Base-by-base conservation (phyloP, 192 early-diverging fungal genomes). In the Diversispora eburnea region DNA sequence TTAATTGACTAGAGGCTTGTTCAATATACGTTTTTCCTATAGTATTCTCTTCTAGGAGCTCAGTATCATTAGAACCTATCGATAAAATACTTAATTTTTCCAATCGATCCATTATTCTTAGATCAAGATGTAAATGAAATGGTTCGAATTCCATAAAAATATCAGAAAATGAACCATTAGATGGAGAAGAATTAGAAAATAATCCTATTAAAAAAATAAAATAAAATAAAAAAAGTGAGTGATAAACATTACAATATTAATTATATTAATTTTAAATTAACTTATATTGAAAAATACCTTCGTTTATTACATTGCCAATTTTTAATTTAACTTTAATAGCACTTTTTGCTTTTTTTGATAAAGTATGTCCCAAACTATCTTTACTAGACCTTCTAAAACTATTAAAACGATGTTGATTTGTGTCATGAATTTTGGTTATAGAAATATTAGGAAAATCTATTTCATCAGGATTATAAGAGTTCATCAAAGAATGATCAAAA, bases 71-170 rank as follows among this genome's bases (percentile, higher is more conserved):
- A 61, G 49, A 25, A 46, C 70, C 42, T 19, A 57, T 52, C 41
- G 78, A 70, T 9, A 87, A 48, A 43, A 75, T 75, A 60, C 78
- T 17, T 42, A 84, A 61, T 47, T 76, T 78, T 64, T 84, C 82
- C 57, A 87, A 63, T 58, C 86, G 51, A 61, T 83, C 75, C 3
- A 79, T 63, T 20, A 83, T 82, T 62, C 78, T 66, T 1, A 84
- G 60, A 67, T 87, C 84, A n/a, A 87, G 6, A 22, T 80, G 75
- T 8, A 85, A 41, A 22, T 81, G 82, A 4, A 84, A 52, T n/a
- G 86, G 81, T 51, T 84, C 80, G 8, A 85, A 75, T 8, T 85
- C 83, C 6, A 84, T 68, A 19, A 69, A 70, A 4, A 83, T 73
- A 54, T 85, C 84, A 5, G 75, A 76, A 57, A 72, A 13, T 49